Percentiles rank a stretch among this genome's conserved stretches.
These are phyloP conservation scores for Cinnamomum micranthum DNA, from an alignment of 164 flowering plant genomes.

Conservation along the genomic window DNA sequence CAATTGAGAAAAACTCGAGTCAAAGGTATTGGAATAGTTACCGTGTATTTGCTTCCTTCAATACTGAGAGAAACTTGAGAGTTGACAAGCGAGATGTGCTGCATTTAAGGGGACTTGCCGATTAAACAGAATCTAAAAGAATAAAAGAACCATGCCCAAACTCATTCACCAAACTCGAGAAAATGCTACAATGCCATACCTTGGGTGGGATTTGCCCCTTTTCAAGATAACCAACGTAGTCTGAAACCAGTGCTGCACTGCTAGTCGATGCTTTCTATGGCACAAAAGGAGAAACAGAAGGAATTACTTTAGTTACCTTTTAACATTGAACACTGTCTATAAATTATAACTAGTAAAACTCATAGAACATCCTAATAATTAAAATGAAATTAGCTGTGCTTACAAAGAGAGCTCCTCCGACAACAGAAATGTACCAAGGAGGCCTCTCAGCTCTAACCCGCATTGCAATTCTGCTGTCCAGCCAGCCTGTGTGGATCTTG, in stretches of 20 bases:
- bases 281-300: conserved; percentile 3
- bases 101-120: conserved; percentile 24
- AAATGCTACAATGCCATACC: conserved; percentile 35
- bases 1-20: not conserved
- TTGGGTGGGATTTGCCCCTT: conserved; percentile 99
- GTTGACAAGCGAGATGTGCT: conserved; percentile 95
- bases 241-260: conserved; percentile 95
- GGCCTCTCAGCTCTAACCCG: conserved; percentile 99
- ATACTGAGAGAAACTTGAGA: conserved; percentile 91
- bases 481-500: conserved; percentile 98
- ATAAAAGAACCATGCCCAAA: conserved; percentile 6
- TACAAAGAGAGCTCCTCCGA: conserved; percentile 97
- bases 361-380: not conserved
- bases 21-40: conserved; percentile 21
- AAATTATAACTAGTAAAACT: not conserved
- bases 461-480: conserved; percentile 99
- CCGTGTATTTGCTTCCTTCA: conserved; percentile 98
- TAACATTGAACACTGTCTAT: not conserved
- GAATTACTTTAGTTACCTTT: not conserved
- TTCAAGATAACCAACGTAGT: conserved; percentile 95
- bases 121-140: conserved; percentile 7
- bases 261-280: conserved; percentile 89
- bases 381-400: conserved; percentile 21
- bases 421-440: conserved; percentile 99
- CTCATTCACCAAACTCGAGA: not conserved